Evolutionary conservation across 768 basidiomycete genomes (phyloP).

Genomic region (Multifurca ochricompacta): DNA sequence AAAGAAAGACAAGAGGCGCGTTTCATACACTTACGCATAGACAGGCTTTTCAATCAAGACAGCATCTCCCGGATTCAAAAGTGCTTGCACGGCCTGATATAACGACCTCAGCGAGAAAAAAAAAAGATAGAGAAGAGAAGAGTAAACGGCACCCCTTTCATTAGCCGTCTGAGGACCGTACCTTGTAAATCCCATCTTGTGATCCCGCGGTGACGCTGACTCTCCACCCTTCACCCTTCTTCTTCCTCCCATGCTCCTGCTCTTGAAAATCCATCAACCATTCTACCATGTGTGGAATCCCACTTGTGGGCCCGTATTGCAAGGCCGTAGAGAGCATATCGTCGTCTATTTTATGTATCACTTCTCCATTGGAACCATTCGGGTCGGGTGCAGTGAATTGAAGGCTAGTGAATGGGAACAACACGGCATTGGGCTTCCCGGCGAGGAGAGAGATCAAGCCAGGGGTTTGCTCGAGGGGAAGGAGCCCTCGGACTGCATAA

Average conservation of each 20-base stretch:
- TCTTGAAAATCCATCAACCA: conserved; percentile 74
- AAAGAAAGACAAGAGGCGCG: conserved; percentile 2
- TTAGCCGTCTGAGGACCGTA: conserved; percentile 29
- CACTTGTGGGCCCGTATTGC: conserved; percentile 72
- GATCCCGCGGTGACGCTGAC: conserved; percentile 76
- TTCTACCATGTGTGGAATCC: conserved; percentile 51
- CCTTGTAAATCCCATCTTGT: conserved; percentile 88
- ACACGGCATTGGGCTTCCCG: conserved; percentile 85
- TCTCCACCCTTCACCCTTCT: conserved; percentile 52
- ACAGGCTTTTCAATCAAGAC: conserved; percentile 78
- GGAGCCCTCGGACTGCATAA: conserved; percentile 49
- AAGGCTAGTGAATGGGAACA: conserved; percentile 85
- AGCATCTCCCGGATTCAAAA: conserved; percentile 73
- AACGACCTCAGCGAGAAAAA: conserved; percentile 3
- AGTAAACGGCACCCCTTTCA: no score
- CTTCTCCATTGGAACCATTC: conserved; percentile 40
- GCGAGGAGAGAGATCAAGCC: conserved; percentile 78
- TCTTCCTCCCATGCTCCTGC: conserved; percentile 52
- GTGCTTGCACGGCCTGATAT: conserved; percentile 54
- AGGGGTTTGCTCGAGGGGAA: conserved; percentile 69
- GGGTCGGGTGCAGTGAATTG: conserved; percentile 50
- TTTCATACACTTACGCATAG: conserved; percentile 52
- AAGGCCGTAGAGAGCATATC: conserved; percentile 57
- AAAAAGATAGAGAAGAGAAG: background rate
- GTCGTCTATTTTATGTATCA: conserved; percentile 45